Evolutionary conservation across 768 basidiomycete species (phyloP).

Genomic region (Baorangia bicolor): DNA sequence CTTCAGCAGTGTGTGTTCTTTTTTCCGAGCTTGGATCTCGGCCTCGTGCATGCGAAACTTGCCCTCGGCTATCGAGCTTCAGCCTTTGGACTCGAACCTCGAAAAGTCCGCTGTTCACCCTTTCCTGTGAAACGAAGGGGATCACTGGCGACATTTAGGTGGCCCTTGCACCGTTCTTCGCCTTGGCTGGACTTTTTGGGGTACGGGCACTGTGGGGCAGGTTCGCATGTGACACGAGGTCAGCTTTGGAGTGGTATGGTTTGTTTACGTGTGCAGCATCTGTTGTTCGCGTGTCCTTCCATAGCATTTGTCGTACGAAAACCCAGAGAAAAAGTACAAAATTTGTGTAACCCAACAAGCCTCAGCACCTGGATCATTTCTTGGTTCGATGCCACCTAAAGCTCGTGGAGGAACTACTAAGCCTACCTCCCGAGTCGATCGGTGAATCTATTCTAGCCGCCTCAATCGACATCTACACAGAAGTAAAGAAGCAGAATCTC

Average conservation of each 20-base stretch:
- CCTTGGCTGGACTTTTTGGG: background rate
- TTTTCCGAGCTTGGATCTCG: constrained; percentile 11
- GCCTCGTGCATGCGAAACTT: constrained; percentile 8
- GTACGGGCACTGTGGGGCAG: background rate
- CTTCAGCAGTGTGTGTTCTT: constrained; percentile 9
- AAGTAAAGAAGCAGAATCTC: too few species aligned
- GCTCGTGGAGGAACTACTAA: too few species aligned
- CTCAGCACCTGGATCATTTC: too few species aligned
- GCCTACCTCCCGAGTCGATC: too few species aligned
- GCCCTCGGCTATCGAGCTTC: background rate
- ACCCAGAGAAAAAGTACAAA: constrained; percentile 30
- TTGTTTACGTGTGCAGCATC: constrained; percentile 1
- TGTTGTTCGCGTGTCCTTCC: constrained; percentile 1
- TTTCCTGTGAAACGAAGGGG: background rate
- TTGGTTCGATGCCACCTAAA: too few species aligned
- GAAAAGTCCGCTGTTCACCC: too few species aligned
- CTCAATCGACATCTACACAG: too few species aligned
- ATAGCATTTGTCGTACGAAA: constrained; percentile 6
- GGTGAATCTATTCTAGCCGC: too few species aligned
- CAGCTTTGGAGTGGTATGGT: constrained; percentile 2
- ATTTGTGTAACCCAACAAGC: background rate
- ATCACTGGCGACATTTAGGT: background rate
- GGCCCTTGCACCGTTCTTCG: background rate
- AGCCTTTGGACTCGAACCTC: background rate
- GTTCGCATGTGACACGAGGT: constrained; percentile 5